phyloP scores from a whole-genome alignment of 306 rosid genomes.

The Canavalia gladiata region DNA sequence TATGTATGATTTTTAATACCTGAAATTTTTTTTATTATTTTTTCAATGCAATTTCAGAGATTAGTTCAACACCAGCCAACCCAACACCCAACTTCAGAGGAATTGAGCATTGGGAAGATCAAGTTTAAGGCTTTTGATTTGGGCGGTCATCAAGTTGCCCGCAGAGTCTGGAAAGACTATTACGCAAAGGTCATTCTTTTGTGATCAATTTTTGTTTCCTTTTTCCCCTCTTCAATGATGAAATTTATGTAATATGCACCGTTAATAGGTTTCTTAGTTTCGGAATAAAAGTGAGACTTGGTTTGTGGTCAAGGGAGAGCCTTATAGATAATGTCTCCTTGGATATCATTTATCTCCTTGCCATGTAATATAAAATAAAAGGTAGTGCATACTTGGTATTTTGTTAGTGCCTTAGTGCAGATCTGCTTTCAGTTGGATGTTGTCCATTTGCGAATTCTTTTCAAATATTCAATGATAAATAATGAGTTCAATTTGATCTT shows the following conservation, averaged over 20 bases:
- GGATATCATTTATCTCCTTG: not conserved
- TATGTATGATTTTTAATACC: not conserved
- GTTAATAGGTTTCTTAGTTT: slow-evolving; percentile 10
- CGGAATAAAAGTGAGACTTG: slow-evolving; percentile 30
- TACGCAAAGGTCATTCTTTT: slow-evolving; percentile 72
- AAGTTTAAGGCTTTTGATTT: slow-evolving; percentile 94
- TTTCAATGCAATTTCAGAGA: slow-evolving; percentile 59
- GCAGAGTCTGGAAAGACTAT: slow-evolving; percentile 93
- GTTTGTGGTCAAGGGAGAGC: not conserved
- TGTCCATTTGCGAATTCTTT: slow-evolving; percentile 7
- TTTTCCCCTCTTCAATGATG: not conserved
- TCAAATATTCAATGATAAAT: not conserved
- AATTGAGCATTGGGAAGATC: slow-evolving; percentile 84
- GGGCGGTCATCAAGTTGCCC: slow-evolving; percentile 93
- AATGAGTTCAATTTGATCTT: not conserved
- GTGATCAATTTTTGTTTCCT: not conserved
- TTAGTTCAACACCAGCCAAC: slow-evolving; percentile 92
- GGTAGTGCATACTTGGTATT: not conserved
- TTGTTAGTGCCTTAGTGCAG: not conserved
- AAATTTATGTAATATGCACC: not conserved
- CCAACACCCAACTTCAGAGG: slow-evolving; percentile 91
- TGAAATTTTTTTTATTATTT: not conserved
- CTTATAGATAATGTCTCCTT: slow-evolving; percentile 1
- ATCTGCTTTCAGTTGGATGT: slow-evolving; percentile 33
- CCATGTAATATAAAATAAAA: not conserved